Conservation (phyloP, 306 rosid genomes). For the Clitoria ternatea region DNA sequence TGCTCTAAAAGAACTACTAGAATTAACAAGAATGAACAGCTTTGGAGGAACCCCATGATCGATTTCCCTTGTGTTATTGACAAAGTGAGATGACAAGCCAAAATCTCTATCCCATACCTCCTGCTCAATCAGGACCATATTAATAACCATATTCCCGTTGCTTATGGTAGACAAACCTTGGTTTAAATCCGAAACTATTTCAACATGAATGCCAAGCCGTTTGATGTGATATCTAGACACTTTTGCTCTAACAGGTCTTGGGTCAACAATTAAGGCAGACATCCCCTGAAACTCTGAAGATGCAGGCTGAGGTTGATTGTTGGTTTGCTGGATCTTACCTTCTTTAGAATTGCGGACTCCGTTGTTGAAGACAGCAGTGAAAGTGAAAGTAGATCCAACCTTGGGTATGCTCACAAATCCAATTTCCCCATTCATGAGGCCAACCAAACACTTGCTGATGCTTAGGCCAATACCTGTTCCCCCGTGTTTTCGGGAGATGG, state of each 20-base stretch:
- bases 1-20: constrained; percentile 41
- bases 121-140: constrained; percentile 71
- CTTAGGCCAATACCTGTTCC: constrained; percentile 98
- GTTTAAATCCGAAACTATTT: constrained; percentile 57
- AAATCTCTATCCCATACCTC: constrained; percentile 83
- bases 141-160: constrained; percentile 36
- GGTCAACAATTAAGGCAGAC: constrained; percentile 71
- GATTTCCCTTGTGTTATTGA: constrained; percentile 38
- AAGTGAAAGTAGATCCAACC: constrained; percentile 89
- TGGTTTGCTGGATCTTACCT: constrained; percentile 45
- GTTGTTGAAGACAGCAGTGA: constrained; percentile 72
- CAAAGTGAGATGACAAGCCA: constrained; percentile 37
- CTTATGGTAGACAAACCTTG: constrained; percentile 51
- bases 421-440: constrained; percentile 95
- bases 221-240: constrained; percentile 86
- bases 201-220: constrained; percentile 78
- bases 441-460: constrained; percentile 96
- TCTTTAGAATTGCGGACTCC: constrained; percentile 45
- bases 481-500: constrained; percentile 85
- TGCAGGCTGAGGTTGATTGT: constrained; percentile 49
- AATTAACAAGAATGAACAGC: constrained; percentile 68
- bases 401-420: constrained; percentile 82
- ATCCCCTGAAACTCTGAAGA: constrained; percentile 71
- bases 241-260: constrained; percentile 69
- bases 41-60: constrained; percentile 48